Base-by-base conservation (phyloP, 768 basidiomycete genomes). In the Mycena kentingensis region DNA sequence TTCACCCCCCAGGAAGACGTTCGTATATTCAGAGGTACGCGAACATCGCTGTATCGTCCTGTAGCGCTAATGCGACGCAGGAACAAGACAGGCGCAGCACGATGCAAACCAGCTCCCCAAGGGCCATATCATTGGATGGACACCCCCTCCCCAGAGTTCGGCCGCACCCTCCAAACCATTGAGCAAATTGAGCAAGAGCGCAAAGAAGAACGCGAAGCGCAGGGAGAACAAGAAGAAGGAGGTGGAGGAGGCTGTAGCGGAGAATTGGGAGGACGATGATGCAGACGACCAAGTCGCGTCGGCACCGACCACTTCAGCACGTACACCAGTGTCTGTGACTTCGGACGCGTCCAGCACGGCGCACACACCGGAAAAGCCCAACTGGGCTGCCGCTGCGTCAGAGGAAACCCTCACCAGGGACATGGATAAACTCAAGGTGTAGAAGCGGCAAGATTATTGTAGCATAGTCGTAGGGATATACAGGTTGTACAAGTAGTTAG, bases 1-100 rank as follows among this genome's bases (percentile, higher is more conserved):
- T 98, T 88, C 71, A 96, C 92, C 4, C 94, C 94, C 0, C 92
- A 94, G 70, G 94, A 98, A 69, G 94, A 98, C 70, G 80, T 95
- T 7, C 79, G 82, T n/a, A 84, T 86, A 42, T 98, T 94, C 70
- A 82, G 91, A 47, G 83, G 89, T 35, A 46, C 37, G 53, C 35
- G 25, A 8, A 35, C 28, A 22, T 25, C 24, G 15, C 5, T 27
- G 34, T 19, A 34, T 5, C 28, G 34, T 36, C 46, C 16, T 4
- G 11, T 18, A 35, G 15, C 46, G 43, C 46, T 54, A 35, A 55
- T 35, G 13, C 8, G 43, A 47, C 54, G 53, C 42, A 60, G 58
- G 58, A 28, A 81, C 84, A 38, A 83, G 84, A 46, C 90, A 92
- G 66, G 77, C 83, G 45, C 82, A 85, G 65, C 79, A 84, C 75